Base-by-base conservation (phyloP, 208 protist species). In the Wallacemonas rigidus region DNA sequence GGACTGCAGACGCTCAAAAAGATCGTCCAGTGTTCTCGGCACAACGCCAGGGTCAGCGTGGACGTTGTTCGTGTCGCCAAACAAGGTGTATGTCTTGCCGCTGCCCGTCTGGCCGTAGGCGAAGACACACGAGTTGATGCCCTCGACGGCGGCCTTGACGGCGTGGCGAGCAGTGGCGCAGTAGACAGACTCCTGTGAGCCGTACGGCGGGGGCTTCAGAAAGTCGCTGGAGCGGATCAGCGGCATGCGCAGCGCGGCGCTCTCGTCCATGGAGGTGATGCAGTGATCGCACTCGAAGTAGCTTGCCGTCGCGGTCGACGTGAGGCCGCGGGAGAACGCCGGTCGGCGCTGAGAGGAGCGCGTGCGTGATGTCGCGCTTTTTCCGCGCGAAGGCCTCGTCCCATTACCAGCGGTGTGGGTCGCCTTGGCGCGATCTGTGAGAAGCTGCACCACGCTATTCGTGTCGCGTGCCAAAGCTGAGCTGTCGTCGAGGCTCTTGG, bases 21-120 rank as follows among this genome's bases (percentile, higher is more conserved):
- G 65, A 71, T 91, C 87, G 40, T 88, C 80, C 36, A 91, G 55
- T 0, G 85, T 86, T 54, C 89, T 87, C 45, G 85, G 82, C n/a
- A 92, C 86, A 2, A 94, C 70, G n/a, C 89, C 89, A 12, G 88
- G 83, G 58, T 93, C 86, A 43, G 78, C 79, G 35, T 70, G 77
- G 53, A 88, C 78, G 73, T 82, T 85, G 17, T 69, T 61, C 7
- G 81, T 83, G 73, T 93, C 86, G 26, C 92, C 92, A 57, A 95
- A 93, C 38, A 97, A 77, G 41, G 91, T 94, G 77, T 93, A 90
- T 2, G 88, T 96, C 78, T 96, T 96, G 8, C 91, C 91, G 67
- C 80, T 89, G 47, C 91, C 91, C 4, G 91, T 96, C 74, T 94
- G 89, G 17, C 91, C 91, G 70, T 96, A 96, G n/a, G 91, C 89